Percentiles rank a stretch among this genome's conserved stretches.
Conservation (phyloP, 176 grass and related monocot species). For the Avena insularis region DNA sequence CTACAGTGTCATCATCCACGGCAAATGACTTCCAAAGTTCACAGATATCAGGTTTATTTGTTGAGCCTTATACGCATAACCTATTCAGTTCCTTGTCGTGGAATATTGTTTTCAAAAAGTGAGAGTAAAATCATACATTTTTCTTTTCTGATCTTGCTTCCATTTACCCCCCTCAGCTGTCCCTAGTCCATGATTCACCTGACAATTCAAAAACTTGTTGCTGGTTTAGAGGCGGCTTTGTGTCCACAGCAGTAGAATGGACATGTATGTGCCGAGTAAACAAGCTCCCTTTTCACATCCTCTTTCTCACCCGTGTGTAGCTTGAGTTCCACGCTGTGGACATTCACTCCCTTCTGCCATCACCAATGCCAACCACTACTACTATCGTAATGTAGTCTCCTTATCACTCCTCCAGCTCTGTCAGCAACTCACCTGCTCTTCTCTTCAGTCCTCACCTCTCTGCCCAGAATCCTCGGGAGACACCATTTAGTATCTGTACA, state of each 20-base stretch:
- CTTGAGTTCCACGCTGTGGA: not conserved
- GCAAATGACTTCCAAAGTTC: conserved; percentile 63
- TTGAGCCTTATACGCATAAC: conserved; percentile 19
- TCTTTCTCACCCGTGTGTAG: not conserved
- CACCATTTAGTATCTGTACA: not conserved
- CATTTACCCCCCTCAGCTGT: conserved; percentile 3
- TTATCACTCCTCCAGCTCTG: not conserved
- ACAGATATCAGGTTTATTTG: conserved; percentile 83
- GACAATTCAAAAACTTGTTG: not conserved
- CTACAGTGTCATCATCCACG: conserved; percentile 62
- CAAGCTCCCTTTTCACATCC: not conserved
- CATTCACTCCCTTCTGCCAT: not conserved
- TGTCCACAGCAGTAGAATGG: not conserved
- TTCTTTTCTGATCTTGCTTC: not conserved
- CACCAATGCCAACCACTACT: not conserved
- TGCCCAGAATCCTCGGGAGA: not conserved
- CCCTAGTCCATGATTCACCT: not conserved
- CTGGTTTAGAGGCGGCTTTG: not conserved
- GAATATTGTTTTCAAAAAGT: conserved; percentile 1
- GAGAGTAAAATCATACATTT: not conserved
- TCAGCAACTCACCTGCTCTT: not conserved
- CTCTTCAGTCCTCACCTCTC: not conserved
- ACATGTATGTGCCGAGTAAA: conserved; percentile 5
- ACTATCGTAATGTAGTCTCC: not conserved
- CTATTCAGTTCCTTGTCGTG: conserved; percentile 11